A percentile compares a stretch with the other conserved stretches of the same genome.
Evolutionary conservation across 345 rosid species (phyloP).

Genomic region (Durio zibethinus): DNA sequence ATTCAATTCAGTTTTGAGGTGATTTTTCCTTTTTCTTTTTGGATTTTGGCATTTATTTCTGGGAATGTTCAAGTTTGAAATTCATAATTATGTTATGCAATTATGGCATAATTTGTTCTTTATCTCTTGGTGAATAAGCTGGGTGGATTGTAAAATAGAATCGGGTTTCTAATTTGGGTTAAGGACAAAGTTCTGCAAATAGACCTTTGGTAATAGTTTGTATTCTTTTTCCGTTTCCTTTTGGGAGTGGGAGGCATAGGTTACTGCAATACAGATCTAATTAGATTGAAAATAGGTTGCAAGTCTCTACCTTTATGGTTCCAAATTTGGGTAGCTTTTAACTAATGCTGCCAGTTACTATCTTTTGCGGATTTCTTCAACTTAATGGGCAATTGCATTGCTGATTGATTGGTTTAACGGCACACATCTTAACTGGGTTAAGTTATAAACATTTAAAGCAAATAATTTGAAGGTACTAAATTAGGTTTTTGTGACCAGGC

Average conservation of each 20-base stretch:
- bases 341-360: background rate
- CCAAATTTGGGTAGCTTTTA: background rate
- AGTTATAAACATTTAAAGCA: background rate
- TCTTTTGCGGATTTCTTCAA: background rate
- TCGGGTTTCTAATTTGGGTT: background rate
- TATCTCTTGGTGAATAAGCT: background rate
- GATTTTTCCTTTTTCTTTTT: background rate
- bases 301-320: background rate
- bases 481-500: background rate
- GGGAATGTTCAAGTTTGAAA: background rate
- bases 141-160: background rate
- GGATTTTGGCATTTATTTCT: background rate
- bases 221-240: background rate
- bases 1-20: background rate
- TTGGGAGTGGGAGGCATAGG: background rate
- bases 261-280: background rate
- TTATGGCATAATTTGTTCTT: background rate
- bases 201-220: background rate
- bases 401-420: background rate
- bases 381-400: background rate
- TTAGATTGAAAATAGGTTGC: background rate
- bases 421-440: background rate
- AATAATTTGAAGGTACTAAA: background rate
- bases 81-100: background rate
- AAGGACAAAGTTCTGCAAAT: background rate